Conservation (phyloP, 2,329 filamentous ascomycete genomes). For the Coleophoma eucalyptorum region DNA sequence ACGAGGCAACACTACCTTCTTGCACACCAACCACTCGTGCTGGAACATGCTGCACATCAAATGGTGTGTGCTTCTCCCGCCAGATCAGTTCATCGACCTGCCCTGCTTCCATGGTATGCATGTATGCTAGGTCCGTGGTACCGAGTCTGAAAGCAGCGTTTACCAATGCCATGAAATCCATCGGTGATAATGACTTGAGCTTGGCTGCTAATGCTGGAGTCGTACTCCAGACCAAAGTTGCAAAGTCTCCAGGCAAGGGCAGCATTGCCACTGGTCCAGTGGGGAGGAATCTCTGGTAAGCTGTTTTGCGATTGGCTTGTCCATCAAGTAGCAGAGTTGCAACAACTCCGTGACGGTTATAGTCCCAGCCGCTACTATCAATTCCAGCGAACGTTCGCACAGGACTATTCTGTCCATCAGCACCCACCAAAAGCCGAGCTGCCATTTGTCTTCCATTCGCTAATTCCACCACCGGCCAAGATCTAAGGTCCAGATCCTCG, state of each 20-base stretch:
- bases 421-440: slow-evolving; percentile 83
- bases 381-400: slow-evolving; percentile 89
- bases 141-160: slow-evolving; percentile 89
- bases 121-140: slow-evolving; percentile 75
- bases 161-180: slow-evolving; percentile 80
- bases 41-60: slow-evolving; percentile 54
- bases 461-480: slow-evolving; percentile 83
- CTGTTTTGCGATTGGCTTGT: slow-evolving; percentile 57
- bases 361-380: slow-evolving; percentile 86
- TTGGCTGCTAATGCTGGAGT: slow-evolving; percentile 74
- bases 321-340: slow-evolving; percentile 76
- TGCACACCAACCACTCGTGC: slow-evolving; percentile 69
- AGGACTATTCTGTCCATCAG: slow-evolving; percentile 92
- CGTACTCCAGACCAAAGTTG: slow-evolving; percentile 93
- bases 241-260: slow-evolving; percentile 77
- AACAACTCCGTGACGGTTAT: slow-evolving; percentile 84
- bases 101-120: slow-evolving; percentile 60
- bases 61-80: slow-evolving; percentile 69
- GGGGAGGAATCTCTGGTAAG: slow-evolving; percentile 93
- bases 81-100: slow-evolving; percentile 79
- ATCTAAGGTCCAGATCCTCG: slow-evolving; percentile 69
- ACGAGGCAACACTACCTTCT: slow-evolving; percentile 76
- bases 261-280: slow-evolving; percentile 89
- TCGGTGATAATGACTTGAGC: slow-evolving; percentile 69
- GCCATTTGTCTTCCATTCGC: slow-evolving; percentile 62